Conservation (phyloP, 2,329 filamentous ascomycete genomes). For the Fusarium clavum region DNA sequence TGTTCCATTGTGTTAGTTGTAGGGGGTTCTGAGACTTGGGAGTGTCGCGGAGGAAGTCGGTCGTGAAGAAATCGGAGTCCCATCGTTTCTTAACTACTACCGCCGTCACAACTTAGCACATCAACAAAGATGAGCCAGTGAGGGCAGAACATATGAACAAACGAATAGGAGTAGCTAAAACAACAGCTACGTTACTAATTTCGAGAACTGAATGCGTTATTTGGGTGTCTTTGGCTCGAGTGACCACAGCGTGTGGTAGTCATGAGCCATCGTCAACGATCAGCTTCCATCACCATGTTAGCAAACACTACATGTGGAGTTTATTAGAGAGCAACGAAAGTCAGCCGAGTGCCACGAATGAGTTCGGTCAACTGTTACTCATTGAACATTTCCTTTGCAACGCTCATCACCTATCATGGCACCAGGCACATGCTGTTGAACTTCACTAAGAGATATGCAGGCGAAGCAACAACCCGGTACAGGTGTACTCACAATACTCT, state of each 20-base stretch:
- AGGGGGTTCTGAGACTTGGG: neutral
- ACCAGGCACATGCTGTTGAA: neutral
- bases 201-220: neutral
- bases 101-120: neutral
- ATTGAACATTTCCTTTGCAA: neutral
- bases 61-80: neutral
- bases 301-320: neutral
- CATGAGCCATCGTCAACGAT: neutral
- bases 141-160: neutral
- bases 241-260: neutral
- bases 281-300: neutral
- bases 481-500: neutral
- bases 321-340: neutral
- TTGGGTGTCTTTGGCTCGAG: neutral
- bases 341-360: neutral
- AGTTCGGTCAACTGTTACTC: neutral
- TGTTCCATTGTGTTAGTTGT: neutral
- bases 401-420: neutral
- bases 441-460: neutral
- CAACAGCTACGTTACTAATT: neutral
- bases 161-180: neutral
- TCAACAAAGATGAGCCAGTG: neutral
- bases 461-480: neutral
- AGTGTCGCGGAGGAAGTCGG: neutral
- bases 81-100: accelerated